phyloP scores from a whole-genome alignment of 164 flowering plant species.

The Litsea cubeba region DNA sequence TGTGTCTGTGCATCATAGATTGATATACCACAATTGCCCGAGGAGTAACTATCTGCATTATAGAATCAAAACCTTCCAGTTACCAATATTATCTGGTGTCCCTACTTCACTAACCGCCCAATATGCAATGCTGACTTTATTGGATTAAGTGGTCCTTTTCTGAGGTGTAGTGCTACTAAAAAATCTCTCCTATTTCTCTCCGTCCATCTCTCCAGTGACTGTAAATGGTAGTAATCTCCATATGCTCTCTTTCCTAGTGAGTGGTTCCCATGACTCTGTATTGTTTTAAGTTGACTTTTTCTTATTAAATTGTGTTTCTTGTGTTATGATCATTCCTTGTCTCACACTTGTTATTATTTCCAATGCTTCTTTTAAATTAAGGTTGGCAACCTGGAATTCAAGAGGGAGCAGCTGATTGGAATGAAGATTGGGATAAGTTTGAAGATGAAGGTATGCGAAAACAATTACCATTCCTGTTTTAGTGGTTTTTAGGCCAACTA shows the following conservation, averaged over 20 bases:
- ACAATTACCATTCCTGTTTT: not conserved
- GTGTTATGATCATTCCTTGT: not conserved
- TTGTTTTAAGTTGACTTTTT: not conserved
- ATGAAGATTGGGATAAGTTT: slow-evolving; percentile 98
- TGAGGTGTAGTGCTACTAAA: not conserved
- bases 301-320: too few species aligned
- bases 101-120: too few species aligned
- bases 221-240: not conserved
- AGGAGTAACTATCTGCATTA: too few species aligned
- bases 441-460: slow-evolving; percentile 42
- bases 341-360: not conserved
- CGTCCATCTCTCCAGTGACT: not conserved
- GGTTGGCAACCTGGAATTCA: slow-evolving; percentile 68
- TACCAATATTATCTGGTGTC: too few species aligned
- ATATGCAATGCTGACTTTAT: too few species aligned
- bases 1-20: too few species aligned
- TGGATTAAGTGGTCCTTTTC: too few species aligned
- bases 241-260: not conserved
- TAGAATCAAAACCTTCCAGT: too few species aligned
- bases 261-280: not conserved
- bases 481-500: not conserved
- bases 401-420: slow-evolving; percentile 88
- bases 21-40: too few species aligned
- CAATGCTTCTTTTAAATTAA: not conserved
- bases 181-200: not conserved